phyloP scores from a whole-genome alignment of 305 asterid genomes.

The Fraxinus angustifolia region DNA sequence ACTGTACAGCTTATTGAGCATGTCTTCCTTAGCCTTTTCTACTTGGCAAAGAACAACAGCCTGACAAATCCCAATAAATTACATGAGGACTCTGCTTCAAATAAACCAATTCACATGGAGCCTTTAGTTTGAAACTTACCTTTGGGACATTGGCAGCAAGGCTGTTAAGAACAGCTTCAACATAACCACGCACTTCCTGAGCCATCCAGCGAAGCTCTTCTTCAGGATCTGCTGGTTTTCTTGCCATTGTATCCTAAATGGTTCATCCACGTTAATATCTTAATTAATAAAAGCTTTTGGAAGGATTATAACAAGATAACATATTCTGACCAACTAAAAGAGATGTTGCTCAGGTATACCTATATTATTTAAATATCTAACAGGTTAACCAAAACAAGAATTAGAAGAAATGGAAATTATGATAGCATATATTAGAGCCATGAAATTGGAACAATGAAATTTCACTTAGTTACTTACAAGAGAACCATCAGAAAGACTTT shows the following conservation, averaged over 20 bases:
- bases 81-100: constrained; percentile 20
- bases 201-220: constrained; percentile 99
- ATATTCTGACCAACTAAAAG: background rate
- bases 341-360: background rate
- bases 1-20: constrained; percentile 91
- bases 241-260: constrained; percentile 83
- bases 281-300: background rate
- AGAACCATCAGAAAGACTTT: constrained; percentile 91
- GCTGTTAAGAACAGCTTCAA: constrained; percentile 98
- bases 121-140: constrained; percentile 34
- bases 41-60: constrained; percentile 99
- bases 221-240: constrained; percentile 96
- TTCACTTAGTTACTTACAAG: constrained; percentile 54
- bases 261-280: constrained; percentile 9
- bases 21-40: constrained; percentile 98
- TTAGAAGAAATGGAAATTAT: background rate
- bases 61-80: constrained; percentile 41
- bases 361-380: background rate
- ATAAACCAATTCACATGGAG: constrained; percentile 8
- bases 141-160: constrained; percentile 99
- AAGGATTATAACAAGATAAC: background rate
- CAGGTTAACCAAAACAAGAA: background rate
- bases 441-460: constrained; percentile 17
- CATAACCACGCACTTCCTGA: constrained; percentile 99
- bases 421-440: background rate